phyloP scores from a whole-genome alignment of 2,329 filamentous ascomycete genomes.

The Blastomyces parvus region DNA sequence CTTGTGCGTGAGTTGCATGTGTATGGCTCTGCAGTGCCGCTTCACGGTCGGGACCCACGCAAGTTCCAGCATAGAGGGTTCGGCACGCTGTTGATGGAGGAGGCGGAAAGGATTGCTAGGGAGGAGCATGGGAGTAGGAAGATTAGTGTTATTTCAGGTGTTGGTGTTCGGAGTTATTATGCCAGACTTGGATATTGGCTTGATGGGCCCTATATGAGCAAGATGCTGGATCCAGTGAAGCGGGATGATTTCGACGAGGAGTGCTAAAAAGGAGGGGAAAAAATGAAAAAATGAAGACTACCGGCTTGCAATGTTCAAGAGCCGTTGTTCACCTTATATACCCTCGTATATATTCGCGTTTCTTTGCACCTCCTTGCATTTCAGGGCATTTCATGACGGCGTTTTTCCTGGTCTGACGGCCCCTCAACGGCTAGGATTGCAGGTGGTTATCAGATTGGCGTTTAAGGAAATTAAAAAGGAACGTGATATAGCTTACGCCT shows the following conservation, averaged over 20 bases:
- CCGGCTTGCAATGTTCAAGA: neutral
- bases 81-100: conserved; percentile 92
- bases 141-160: conserved; percentile 95
- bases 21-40: conserved; percentile 93
- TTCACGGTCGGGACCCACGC: conserved; percentile 85
- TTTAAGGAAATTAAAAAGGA: neutral
- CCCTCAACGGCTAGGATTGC: neutral
- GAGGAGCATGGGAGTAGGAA: conserved; percentile 91
- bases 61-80: conserved; percentile 99
- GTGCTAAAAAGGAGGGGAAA: neutral
- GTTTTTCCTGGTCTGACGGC: neutral
- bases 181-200: conserved; percentile 85
- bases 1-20: conserved; percentile 92
- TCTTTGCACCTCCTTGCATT: neutral
- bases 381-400: neutral
- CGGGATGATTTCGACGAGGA: conserved; percentile 23
- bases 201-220: conserved; percentile 73
- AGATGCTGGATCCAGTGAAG: conserved; percentile 37
- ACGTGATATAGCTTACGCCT: neutral
- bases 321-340: neutral
- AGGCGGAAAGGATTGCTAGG: conserved; percentile 87
- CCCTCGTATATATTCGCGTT: neutral
- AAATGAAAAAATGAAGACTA: neutral
- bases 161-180: conserved; percentile 93
- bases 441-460: neutral